These are phyloP conservation scores for Perkinsus olseni DNA, from an alignment of 169 alveolate species.

Conservation along the genomic window DNA sequence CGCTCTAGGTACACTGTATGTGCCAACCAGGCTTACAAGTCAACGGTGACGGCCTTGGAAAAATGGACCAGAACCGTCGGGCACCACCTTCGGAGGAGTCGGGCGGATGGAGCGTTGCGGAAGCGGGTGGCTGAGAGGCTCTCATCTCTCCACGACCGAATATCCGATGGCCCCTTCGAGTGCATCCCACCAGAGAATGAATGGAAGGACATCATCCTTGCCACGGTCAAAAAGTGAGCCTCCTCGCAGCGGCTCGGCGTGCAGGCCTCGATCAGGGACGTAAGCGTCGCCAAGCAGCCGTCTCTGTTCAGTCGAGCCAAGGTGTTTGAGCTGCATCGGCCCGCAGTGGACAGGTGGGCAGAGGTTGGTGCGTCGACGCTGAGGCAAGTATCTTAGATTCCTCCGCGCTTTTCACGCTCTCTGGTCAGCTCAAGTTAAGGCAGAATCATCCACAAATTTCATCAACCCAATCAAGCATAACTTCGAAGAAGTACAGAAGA, in stretches of 20 bases:
- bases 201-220: not conserved
- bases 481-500: not conserved
- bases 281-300: not conserved
- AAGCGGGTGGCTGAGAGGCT: not conserved
- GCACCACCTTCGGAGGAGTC: not conserved
- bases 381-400: not conserved
- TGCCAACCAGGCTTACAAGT: not conserved
- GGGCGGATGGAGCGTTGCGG: not conserved
- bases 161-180: not conserved
- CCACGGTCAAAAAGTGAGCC: not conserved
- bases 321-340: not conserved
- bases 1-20: not conserved
- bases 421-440: not conserved
- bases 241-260: not conserved
- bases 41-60: not conserved
- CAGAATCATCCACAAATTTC: not conserved
- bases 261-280: not conserved
- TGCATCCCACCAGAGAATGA: not conserved
- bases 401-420: not conserved
- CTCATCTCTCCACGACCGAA: not conserved
- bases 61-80: not conserved
- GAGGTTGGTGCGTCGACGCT: not conserved
- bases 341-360: not conserved
- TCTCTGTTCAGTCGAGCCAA: not conserved
- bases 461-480: not conserved